phyloP scores from a whole-genome alignment of 345 rosid species.

The Lepidium aucheri region DNA sequence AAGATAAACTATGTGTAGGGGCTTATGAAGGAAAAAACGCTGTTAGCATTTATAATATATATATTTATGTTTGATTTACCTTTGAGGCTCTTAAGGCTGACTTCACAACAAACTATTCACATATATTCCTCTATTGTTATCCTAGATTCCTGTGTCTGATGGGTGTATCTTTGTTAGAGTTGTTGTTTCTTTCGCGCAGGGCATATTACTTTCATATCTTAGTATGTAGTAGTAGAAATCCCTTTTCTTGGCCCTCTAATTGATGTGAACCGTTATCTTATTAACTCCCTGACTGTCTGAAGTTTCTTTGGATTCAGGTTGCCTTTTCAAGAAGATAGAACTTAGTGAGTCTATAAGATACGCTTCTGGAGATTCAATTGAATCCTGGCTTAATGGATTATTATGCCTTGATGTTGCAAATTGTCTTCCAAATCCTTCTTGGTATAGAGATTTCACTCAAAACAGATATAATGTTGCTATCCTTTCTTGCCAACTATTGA shows the following conservation, averaged over 20 bases:
- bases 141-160: not conserved
- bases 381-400: slow-evolving; percentile 83
- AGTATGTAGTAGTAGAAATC: not conserved
- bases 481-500: not conserved
- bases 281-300: not conserved
- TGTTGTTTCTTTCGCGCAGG: not conserved
- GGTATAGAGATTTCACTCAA: slow-evolving; percentile 11
- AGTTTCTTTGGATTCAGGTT: slow-evolving; percentile 42
- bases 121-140: not conserved
- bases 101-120: no score
- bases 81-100: no score
- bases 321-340: slow-evolving; percentile 84
- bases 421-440: slow-evolving; percentile 51
- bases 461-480: not conserved
- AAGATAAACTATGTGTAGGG: not conserved
- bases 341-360: slow-evolving; percentile 90
- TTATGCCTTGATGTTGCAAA: slow-evolving; percentile 88
- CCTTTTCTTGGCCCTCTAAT: not conserved
- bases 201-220: not conserved
- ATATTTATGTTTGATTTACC: not conserved
- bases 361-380: slow-evolving; percentile 84
- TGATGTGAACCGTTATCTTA: not conserved
- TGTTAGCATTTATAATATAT: not conserved
- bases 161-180: not conserved
- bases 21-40: not conserved